A percentile compares a stretch with the other conserved stretches of the same genome.
phyloP scores from a whole-genome alignment of 1,284 basidiomycete species.

The Fomitopsis betulina region DNA sequence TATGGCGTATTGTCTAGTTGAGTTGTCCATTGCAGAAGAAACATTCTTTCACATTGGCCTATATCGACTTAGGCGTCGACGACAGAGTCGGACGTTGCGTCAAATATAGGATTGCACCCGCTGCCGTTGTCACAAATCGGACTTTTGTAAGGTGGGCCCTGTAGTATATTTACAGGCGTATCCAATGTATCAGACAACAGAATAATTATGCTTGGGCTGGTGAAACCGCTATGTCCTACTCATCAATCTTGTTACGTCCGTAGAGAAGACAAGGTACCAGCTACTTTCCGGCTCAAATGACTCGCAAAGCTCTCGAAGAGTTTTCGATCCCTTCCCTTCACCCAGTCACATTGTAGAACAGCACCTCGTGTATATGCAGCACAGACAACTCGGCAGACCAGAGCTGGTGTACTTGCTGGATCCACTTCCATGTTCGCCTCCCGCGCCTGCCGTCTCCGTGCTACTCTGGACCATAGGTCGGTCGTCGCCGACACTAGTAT shows the following conservation, averaged over 20 bases:
- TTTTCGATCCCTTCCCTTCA: conserved; percentile 52
- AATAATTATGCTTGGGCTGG: no score
- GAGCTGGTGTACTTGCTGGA: conserved; percentile 5
- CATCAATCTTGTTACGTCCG: neutral
- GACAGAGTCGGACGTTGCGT: no score
- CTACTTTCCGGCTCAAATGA: conserved; percentile 44
- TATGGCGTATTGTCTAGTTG: no score
- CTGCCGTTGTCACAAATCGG: no score
- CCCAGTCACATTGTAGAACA: conserved; percentile 53
- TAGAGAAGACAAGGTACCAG: conserved; percentile 1
- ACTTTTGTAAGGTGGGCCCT: no score
- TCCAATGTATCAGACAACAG: no score
- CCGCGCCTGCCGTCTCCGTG: conserved; percentile 41
- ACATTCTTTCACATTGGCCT: no score
- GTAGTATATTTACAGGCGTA: no score
- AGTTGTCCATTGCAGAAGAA: no score
- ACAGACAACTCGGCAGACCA: conserved; percentile 25
- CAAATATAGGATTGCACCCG: no score
- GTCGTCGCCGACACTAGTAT: conserved; percentile 39
- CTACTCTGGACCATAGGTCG: conserved; percentile 77
- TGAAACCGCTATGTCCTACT: no score
- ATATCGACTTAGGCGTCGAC: no score
- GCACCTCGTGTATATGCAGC: conserved; percentile 9
- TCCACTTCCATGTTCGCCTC: conserved; percentile 8
- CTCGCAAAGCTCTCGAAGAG: conserved; percentile 69